Evolutionary conservation across 306 rosid species (phyloP), one percentile per base, ranked within the genome.

Genomic region (Cucurbita moschata): DNA sequence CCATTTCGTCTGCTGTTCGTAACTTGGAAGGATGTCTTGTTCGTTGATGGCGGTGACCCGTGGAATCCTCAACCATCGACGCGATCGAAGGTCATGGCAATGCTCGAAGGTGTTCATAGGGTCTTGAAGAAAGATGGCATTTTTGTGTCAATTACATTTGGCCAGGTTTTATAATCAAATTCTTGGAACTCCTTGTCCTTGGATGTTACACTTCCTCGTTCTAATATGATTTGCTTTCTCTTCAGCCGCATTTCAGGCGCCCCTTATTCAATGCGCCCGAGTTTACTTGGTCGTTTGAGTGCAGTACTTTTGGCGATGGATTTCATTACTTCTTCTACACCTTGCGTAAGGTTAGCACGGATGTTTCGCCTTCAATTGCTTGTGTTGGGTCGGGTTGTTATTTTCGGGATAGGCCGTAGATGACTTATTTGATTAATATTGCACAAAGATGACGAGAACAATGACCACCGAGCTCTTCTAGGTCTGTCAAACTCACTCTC

Each of bases 171-270:
- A 21, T 71, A 57, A 49, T 71, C 49, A 62, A 70, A 37, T 60
- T 81, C 79, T 16, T 21, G 37, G 19, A 44, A 64, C 73, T 60
- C 55, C 73, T 57, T 47, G 50, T 81, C 14, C 23, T 46, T 51
- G 5, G 5, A 7, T 49, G 73, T 42, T 16, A 37, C 69, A 37
- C 23, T 47, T 49, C n/a, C 6, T 21, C 5, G 21, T 52, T 2
- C 23, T 30, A 10, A 64, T 40, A 9, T 16, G 71, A n/a, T 65
- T 79, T 37, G 55, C 54, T 10, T 78, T 47, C 80, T 61, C 72
- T 76, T 15, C 90, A 93, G 97, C 97, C 98, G 37, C 98, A 90
- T 80, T 90, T 93, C 79, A 83, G 98, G 83, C 89, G 96, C 39
- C 90, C 94, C 43, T 81, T 93, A 61, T 90, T 90, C 69, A 84